Evolutionary conservation across 2,329 filamentous ascomycete genomes (phyloP).

Genomic region (Sporothrix pallida): DNA sequence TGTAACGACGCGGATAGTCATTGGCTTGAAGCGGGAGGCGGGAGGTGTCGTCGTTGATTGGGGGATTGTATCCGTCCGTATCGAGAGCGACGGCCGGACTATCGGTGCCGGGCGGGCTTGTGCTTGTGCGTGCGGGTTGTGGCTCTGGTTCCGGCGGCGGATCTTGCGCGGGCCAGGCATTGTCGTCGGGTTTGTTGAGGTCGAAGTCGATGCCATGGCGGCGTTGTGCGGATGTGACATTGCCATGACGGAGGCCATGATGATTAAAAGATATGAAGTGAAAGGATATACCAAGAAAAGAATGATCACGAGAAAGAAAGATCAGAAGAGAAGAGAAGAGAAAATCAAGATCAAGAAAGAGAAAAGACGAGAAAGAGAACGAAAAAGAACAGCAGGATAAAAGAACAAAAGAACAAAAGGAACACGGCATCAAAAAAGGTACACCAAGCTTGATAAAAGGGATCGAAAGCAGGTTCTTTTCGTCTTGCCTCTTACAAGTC

Average conservation of each 20-base stretch:
- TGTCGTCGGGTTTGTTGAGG: background rate
- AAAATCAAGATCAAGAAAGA: background rate
- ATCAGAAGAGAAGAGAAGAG: background rate
- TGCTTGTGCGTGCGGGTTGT: background rate
- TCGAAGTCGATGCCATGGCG: background rate
- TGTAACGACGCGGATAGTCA: slow-evolving; percentile 22
- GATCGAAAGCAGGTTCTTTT: slow-evolving; percentile 5
- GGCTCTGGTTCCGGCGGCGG: background rate
- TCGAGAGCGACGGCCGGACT: background rate
- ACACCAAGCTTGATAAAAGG: background rate
- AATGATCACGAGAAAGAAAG: background rate
- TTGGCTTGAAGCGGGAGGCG: slow-evolving; percentile 1
- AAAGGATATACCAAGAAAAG: background rate
- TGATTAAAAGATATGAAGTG: background rate
- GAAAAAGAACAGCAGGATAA: background rate
- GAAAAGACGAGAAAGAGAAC: background rate
- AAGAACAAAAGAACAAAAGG: background rate
- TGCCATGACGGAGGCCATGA: no score
- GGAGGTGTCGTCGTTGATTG: background rate
- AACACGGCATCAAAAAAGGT: background rate
- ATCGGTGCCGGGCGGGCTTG: background rate
- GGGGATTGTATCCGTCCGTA: background rate
- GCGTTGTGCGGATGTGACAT: background rate
- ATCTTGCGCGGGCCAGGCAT: background rate
- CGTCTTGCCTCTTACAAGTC: background rate